A percentile compares a stretch with the other conserved stretches of the same genome.
Evolutionary conservation across 2,329 filamentous ascomycete species (phyloP).

Genomic region (Nigrospora osmanthi): DNA sequence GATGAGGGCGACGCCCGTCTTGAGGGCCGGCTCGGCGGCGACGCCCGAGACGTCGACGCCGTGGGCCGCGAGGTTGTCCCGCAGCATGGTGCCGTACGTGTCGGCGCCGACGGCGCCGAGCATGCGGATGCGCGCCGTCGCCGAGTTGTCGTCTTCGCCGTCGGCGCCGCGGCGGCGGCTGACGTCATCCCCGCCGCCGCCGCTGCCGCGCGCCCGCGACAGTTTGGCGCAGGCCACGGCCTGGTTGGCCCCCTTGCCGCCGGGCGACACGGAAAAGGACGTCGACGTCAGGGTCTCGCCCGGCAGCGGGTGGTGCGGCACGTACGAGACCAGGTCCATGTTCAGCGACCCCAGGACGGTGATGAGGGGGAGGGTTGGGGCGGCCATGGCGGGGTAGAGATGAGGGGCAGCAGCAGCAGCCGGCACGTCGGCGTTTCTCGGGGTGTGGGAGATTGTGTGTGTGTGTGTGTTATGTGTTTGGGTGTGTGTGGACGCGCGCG

Average conservation of each 20-base stretch:
- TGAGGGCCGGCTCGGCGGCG: conserved; percentile 26
- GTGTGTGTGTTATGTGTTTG: neutral
- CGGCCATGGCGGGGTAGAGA: conserved; percentile 8
- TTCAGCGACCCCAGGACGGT: conserved; percentile 89
- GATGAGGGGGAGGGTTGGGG: conserved; percentile 45
- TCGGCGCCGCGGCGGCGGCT: too few relatives aligned
- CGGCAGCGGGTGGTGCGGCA: conserved; percentile 70
- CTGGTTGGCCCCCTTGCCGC: conserved; percentile 95
- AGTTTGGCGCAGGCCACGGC: conserved; percentile 82
- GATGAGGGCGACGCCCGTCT: conserved; percentile 68
- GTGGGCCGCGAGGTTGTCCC: conserved; percentile 47
- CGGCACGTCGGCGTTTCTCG: neutral
- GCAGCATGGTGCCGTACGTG: conserved; percentile 54
- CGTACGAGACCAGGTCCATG: conserved; percentile 85
- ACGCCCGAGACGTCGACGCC: conserved; percentile 56
- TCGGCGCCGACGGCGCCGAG: conserved; percentile 66
- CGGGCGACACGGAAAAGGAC: conserved; percentile 71
- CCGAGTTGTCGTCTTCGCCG: conserved; percentile 11
- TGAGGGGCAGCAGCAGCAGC: too few relatives aligned
- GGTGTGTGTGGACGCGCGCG: neutral
- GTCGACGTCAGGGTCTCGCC: conserved; percentile 83
- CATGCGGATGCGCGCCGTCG: conserved; percentile 52
- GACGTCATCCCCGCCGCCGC: conserved; percentile 23
- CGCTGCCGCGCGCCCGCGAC: conserved; percentile 48
- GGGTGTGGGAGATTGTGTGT: neutral